phyloP scores from a whole-genome alignment of 306 rosid species.

The Glycine latifolia region DNA sequence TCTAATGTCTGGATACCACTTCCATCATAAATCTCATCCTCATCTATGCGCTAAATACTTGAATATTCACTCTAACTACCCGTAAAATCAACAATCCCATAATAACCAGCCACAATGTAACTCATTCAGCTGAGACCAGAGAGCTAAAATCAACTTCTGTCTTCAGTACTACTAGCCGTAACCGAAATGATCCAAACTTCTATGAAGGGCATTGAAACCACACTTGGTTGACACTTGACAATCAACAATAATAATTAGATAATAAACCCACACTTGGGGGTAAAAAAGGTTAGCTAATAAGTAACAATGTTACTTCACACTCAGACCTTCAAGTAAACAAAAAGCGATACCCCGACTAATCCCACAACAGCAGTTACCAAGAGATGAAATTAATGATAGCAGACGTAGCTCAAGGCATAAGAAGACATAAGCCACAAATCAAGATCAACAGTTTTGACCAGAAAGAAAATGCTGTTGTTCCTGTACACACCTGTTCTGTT shows the following conservation, averaged over 20 bases:
- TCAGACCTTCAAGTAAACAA: slow-evolving; percentile 18
- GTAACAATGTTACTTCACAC: background rate
- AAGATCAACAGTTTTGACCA: slow-evolving; percentile 14
- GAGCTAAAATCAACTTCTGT: slow-evolving; percentile 1
- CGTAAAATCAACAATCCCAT: too few relatives aligned
- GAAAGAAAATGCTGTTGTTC: too few relatives aligned
- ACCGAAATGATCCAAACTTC: background rate
- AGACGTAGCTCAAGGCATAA: slow-evolving; percentile 9
- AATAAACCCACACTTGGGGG: too few relatives aligned
- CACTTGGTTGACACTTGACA: too few relatives aligned
- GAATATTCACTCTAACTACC: too few relatives aligned
- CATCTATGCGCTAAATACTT: too few relatives aligned
- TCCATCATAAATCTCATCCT: slow-evolving; percentile 1
- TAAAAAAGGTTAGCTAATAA: too few relatives aligned
- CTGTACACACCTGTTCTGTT: too few relatives aligned
- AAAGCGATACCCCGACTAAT: background rate
- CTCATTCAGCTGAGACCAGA: background rate
- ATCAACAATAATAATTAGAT: too few relatives aligned
- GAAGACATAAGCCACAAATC: too few relatives aligned
- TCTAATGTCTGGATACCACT: background rate
- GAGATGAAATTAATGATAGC: background rate
- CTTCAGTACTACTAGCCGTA: background rate
- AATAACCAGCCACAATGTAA: too few relatives aligned
- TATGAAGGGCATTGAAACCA: slow-evolving; percentile 6
- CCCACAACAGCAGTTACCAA: background rate